These are phyloP conservation scores for Coemansia guatemalensis DNA, from an alignment of 192 early-diverging fungal genomes.

Conservation along the genomic window DNA sequence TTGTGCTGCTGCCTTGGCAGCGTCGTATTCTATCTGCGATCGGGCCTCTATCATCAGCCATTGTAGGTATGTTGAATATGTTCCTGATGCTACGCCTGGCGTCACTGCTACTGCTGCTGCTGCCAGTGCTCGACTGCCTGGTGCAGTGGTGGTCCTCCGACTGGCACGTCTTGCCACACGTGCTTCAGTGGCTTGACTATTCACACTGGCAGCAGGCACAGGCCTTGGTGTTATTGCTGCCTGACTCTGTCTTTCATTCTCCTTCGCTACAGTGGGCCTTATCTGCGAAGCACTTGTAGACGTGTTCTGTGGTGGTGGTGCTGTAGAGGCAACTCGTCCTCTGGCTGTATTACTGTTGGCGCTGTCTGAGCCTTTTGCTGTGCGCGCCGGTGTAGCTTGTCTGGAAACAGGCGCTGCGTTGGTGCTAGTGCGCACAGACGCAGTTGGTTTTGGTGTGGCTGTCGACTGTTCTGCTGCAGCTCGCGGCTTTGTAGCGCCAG, in stretches of 20 bases:
- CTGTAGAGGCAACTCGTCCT: too few relatives aligned
- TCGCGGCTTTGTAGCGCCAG: not conserved
- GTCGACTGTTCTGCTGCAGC: too few relatives aligned
- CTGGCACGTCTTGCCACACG: not conserved
- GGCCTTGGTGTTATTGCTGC: conserved; percentile 1
- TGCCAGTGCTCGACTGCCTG: not conserved
- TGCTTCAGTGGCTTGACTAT: not conserved
- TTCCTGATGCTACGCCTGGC: not conserved
- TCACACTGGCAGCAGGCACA: not conserved
- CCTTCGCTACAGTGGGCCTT: too few relatives aligned
- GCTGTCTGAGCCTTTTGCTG: too few relatives aligned
- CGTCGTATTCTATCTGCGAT: conserved; percentile 33
- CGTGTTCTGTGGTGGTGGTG: too few relatives aligned
- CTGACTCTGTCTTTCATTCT: too few relatives aligned
- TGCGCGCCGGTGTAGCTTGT: too few relatives aligned
- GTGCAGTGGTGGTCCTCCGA: not conserved
- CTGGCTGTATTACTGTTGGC: too few relatives aligned
- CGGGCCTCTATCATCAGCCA: conserved; percentile 47
- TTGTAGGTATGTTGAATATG: conserved; percentile 23
- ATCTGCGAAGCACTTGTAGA: too few relatives aligned
- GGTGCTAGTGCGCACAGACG: too few relatives aligned
- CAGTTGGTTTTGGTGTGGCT: too few relatives aligned
- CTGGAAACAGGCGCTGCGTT: too few relatives aligned
- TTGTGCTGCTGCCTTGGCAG: conserved; percentile 22
- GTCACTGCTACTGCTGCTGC: conserved; percentile 1